Evolutionary conservation across 108 stramenopile species (phyloP).

Genomic region (Aurantiochytrium sp.): DNA sequence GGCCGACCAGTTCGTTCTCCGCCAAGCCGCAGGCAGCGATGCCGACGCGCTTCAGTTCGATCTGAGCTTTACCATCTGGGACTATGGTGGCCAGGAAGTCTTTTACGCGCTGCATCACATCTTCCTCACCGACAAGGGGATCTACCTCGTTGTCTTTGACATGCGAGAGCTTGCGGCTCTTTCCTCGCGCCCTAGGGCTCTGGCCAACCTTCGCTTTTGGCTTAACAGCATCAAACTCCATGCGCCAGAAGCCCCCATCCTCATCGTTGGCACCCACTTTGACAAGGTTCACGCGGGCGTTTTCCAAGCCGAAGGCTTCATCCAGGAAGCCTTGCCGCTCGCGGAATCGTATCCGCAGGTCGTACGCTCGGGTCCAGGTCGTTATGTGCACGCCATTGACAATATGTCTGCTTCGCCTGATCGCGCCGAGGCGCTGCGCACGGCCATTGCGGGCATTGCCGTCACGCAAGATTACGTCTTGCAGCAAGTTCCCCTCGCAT

Average conservation of each 20-base stretch:
- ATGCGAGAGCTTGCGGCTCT: not conserved
- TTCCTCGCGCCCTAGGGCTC: not conserved
- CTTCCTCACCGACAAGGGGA: not conserved
- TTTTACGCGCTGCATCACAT: not conserved
- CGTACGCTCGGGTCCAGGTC: not conserved
- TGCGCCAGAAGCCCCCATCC: not conserved
- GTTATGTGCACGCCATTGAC: not conserved
- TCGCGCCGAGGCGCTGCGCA: not conserved
- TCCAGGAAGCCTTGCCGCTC: not conserved
- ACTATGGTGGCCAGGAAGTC: not conserved
- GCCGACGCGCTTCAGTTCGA: not conserved
- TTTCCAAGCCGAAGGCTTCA: not conserved
- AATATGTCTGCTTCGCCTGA: not conserved
- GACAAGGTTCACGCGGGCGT: not conserved
- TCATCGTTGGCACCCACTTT: not conserved
- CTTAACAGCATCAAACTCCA: not conserved
- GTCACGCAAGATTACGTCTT: not conserved
- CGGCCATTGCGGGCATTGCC: not conserved
- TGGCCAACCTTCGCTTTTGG: not conserved
- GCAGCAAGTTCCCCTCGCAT: not conserved
- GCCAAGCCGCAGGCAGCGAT: not conserved
- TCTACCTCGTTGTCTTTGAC: not conserved
- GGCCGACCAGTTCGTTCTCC: not conserved
- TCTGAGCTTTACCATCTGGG: conserved; percentile 6
- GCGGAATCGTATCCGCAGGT: not conserved